Percentiles rank a stretch among this genome's conserved stretches.
Evolutionary conservation across 2,329 filamentous ascomycete species (phyloP).

Genomic region (Xylaria sp.): DNA sequence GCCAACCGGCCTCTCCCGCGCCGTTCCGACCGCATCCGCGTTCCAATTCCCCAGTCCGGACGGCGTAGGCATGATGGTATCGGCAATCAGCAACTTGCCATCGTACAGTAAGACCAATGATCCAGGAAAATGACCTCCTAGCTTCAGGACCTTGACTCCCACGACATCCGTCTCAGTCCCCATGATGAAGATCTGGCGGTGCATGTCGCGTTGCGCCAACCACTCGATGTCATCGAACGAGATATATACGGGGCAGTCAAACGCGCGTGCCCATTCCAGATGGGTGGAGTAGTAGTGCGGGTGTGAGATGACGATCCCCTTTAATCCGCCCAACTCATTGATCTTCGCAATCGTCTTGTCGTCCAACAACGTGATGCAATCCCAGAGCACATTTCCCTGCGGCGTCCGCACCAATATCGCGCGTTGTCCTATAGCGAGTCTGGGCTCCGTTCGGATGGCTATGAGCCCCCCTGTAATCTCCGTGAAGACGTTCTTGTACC

Average conservation of each 20-base stretch:
- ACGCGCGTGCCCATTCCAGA: constrained; percentile 64
- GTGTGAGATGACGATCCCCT: constrained; percentile 70
- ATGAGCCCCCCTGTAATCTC: constrained; percentile 38
- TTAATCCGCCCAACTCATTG: constrained; percentile 56
- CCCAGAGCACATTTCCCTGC: constrained; percentile 71
- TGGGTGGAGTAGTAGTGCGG: constrained; percentile 80
- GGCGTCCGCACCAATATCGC: constrained; percentile 63
- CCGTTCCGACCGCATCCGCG: constrained; percentile 36
- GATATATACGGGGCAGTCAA: constrained; percentile 65
- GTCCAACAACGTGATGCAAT: constrained; percentile 67
- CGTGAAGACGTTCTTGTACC: constrained; percentile 51
- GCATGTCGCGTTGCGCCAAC: constrained; percentile 45
- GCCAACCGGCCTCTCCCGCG: constrained; percentile 36
- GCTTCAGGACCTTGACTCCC: constrained; percentile 51
- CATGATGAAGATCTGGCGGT: constrained; percentile 43
- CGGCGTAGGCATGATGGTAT: constrained; percentile 69
- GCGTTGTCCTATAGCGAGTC: constrained; percentile 70
- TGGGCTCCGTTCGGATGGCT: constrained; percentile 46
- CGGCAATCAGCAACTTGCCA: constrained; percentile 63
- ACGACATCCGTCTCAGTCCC: constrained; percentile 37
- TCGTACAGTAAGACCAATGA: constrained; percentile 62
- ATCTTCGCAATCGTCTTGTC: constrained; percentile 55
- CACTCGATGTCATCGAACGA: constrained; percentile 60
- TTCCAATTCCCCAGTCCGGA: constrained; percentile 47
- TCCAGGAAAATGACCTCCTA: constrained; percentile 76